Conservation (phyloP, 768 basidiomycete species). For the Nidularia sp. region DNA sequence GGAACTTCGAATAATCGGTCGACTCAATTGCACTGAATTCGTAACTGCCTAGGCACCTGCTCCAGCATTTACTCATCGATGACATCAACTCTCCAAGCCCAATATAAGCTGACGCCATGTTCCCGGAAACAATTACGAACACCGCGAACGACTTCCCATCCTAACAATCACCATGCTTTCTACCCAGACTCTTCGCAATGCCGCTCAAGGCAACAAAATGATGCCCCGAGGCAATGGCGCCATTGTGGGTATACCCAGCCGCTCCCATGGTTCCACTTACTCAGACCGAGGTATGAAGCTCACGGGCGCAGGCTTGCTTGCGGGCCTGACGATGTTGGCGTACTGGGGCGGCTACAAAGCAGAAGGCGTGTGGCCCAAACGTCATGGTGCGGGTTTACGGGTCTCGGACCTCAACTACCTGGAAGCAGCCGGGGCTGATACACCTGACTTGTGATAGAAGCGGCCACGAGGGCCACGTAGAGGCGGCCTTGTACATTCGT, state of each 20-base stretch:
- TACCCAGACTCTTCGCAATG: slow-evolving; percentile 17
- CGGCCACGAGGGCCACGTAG: background rate
- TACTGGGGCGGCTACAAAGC: slow-evolving; percentile 21
- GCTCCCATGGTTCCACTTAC: slow-evolving; percentile 4
- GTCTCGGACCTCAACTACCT: background rate
- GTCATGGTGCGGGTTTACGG: background rate
- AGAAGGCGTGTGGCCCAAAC: slow-evolving; percentile 6
- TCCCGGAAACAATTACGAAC: too few species aligned
- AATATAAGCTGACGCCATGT: too few species aligned
- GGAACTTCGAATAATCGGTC: too few species aligned
- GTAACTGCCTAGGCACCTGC: too few species aligned
- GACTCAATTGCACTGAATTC: too few species aligned
- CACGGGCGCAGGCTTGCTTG: slow-evolving; percentile 16
- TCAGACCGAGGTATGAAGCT: slow-evolving; percentile 8
- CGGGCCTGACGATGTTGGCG: slow-evolving; percentile 16
- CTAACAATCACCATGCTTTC: slow-evolving; percentile 14
- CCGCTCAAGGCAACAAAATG: slow-evolving; percentile 14
- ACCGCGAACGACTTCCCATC: background rate
- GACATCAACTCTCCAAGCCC: too few species aligned
- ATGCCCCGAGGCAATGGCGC: slow-evolving; percentile 4
- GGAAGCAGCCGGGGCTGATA: background rate
- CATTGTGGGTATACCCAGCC: too few species aligned
- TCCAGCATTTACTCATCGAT: too few species aligned
- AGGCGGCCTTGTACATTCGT: background rate
- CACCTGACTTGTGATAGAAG: background rate